Base-by-base conservation (phyloP, 768 basidiomycete genomes). In the Dioszegia crocea region DNA sequence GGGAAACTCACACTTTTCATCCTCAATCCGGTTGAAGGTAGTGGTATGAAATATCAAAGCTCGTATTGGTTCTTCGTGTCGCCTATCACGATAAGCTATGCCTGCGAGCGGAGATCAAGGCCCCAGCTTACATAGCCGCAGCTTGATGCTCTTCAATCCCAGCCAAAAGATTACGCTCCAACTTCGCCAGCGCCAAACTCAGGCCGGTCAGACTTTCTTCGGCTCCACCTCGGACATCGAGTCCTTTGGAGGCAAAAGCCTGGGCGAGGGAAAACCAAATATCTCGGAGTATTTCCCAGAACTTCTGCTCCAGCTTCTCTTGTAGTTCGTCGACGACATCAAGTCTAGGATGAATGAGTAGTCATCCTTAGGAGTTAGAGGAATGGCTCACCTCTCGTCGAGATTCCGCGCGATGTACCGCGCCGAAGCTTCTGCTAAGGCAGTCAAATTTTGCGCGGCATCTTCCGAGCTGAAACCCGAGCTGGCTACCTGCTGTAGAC, bases 91-190 rank as follows among this genome's bases (percentile, higher is more conserved):
- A 40, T 26, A 26, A 19, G 40, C 30, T 52, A 33, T 41, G 31
- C 21, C 21, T 36, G 27, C 23, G 26, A 43, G 2, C 26, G 14
- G 19, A 14, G 8, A 12, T n/a, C n/a, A 10, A 10, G 40, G 24
- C 29, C 19, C 78, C 6, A 19, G 24, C 89, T 80, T 67, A 93
- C 91, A 84, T 87, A 24, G 87, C 86, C 58, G 78, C 79, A 39
- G 75, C 68, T 72, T 96, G 92, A 76, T 90, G 89, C n/a, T 74
- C 72, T 8, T 84, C 81, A 16, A 85, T 82, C 5, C 85, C 88
- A 10, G 89, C 89, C 31, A 89, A 84, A 10, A 92, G 77, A 72
- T 96, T 93, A 59, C 92, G 83, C 14, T 88, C 90, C 70, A 93
- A 86, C 68, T 84, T 86, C 8, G 85, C 86, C 21, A 90, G 50